Conservation (phyloP, 2,329 filamentous ascomycete genomes). For the Aspergillus thermomutatus region DNA sequence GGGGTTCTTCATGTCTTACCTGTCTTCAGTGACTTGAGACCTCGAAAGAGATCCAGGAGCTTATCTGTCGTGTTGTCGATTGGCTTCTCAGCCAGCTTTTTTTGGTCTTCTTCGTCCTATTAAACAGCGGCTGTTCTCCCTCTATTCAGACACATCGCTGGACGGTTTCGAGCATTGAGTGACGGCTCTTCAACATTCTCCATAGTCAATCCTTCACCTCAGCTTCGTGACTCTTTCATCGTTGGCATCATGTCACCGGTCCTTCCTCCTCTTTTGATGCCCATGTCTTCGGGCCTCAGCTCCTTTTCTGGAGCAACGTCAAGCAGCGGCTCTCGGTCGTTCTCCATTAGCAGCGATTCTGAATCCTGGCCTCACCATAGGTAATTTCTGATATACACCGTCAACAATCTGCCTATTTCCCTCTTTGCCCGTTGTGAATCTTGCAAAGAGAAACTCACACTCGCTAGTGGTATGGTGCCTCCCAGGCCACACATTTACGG, state of each 20-base stretch:
- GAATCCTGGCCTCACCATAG: conserved; percentile 34
- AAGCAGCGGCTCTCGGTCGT: conserved; percentile 27
- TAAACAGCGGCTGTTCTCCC: conserved; percentile 4
- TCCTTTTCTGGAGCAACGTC: conserved; percentile 28
- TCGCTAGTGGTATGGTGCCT: conserved; percentile 23
- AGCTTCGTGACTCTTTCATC: background rate
- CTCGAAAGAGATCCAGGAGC: conserved; percentile 11
- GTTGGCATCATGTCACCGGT: conserved; percentile 30
- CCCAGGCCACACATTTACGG: conserved; percentile 29
- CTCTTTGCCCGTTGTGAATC: background rate
- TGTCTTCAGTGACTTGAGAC: conserved; percentile 5
- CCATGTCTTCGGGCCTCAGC: conserved; percentile 29
- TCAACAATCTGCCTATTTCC: background rate
- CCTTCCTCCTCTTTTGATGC: conserved; percentile 25
- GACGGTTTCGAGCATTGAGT: background rate
- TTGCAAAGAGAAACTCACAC: conserved; percentile 22
- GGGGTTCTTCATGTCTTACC: conserved; percentile 9
- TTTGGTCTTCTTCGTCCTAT: conserved; percentile 10
- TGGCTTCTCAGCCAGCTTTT: conserved; percentile 3
- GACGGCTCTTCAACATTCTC: background rate
- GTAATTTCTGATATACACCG: conserved; percentile 27
- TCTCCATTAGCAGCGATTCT: conserved; percentile 28
- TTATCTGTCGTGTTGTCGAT: conserved; percentile 16
- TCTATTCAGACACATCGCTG: background rate
- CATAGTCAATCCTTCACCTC: background rate